A percentile compares a stretch with the other conserved stretches of the same genome.
phyloP scores from a whole-genome alignment of 2,329 filamentous ascomycete genomes.

The Sporothrix luriei region DNA sequence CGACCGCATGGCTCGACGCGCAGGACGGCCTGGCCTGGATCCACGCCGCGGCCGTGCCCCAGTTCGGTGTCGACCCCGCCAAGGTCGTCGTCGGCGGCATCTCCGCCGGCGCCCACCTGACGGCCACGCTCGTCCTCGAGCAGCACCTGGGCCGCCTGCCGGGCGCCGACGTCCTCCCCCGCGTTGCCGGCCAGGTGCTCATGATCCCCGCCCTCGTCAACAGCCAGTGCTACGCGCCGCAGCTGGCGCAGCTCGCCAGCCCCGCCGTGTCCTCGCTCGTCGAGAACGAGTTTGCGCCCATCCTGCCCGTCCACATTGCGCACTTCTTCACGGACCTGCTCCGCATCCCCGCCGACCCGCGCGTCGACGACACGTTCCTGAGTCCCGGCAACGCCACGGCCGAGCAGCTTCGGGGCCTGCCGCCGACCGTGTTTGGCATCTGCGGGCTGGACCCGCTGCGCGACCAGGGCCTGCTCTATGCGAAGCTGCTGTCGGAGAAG shows the following conservation, averaged over 20 bases:
- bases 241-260: conserved; percentile 48
- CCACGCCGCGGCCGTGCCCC: conserved; percentile 46
- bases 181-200: conserved; percentile 46
- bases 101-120: conserved; percentile 43
- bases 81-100: conserved; percentile 47
- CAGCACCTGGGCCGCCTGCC: conserved; percentile 34
- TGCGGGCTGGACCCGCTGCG: conserved; percentile 34
- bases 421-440: conserved; percentile 32
- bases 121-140: conserved; percentile 29
- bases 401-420: conserved; percentile 44
- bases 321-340: conserved; percentile 42
- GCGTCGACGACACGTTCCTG: conserved; percentile 43
- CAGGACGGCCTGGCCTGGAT: conserved; percentile 60
- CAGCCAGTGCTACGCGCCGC: conserved; percentile 35
- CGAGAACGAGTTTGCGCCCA: conserved; percentile 46
- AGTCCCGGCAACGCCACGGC: conserved; percentile 45
- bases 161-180: conserved; percentile 43
- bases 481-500: conserved; percentile 28
- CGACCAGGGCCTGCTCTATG: conserved; percentile 35
- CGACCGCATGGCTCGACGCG: conserved; percentile 56
- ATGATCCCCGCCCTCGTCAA: conserved; percentile 43
- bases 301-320: conserved; percentile 49
- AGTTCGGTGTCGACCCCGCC: conserved; percentile 38
- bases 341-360: conserved; percentile 34
- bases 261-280: conserved; percentile 45